A percentile compares a stretch with the other conserved stretches of the same genome.
phyloP scores from a whole-genome alignment of 441 rosid genomes.

The Bruguiera hainesii region DNA sequence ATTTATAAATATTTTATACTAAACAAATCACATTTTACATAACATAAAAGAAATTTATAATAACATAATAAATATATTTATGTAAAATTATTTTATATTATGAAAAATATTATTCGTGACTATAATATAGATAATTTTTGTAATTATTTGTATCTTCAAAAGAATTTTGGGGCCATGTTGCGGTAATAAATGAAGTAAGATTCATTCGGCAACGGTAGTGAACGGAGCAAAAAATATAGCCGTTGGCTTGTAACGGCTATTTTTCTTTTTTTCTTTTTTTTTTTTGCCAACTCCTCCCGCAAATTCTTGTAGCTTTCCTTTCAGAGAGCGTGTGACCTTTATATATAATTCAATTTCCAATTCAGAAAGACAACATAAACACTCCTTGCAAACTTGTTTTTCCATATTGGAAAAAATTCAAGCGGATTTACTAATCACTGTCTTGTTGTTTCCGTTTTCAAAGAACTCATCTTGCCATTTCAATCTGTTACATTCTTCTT shows the following conservation, averaged over 20 bases:
- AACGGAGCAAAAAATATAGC: slow-evolving; percentile 10
- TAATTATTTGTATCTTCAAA: too few species aligned
- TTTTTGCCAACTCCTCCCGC: background rate
- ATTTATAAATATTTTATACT: too few species aligned
- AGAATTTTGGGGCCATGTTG: too few species aligned
- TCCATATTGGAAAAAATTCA: slow-evolving; percentile 16
- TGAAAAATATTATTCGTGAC: too few species aligned
- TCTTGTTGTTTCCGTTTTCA: slow-evolving; percentile 2
- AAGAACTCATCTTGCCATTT: background rate
- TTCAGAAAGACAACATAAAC: slow-evolving; percentile 8
- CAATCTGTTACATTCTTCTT: background rate
- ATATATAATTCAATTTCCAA: background rate
- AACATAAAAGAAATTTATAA: too few species aligned
- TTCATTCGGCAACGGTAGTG: background rate
- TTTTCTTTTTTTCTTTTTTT: background rate
- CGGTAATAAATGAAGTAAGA: background rate
- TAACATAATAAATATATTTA: too few species aligned
- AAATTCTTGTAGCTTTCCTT: background rate
- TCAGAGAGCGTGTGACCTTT: background rate
- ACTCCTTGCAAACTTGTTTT: background rate
- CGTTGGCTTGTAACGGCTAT: slow-evolving; percentile 27
- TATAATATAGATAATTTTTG: too few species aligned
- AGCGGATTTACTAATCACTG: background rate
- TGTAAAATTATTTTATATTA: too few species aligned
- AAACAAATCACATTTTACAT: too few species aligned